Percentiles rank a stretch among this genome's conserved stretches.
phyloP scores from a whole-genome alignment of 805 yeast species.

The Kodamaea neixiangensis region DNA sequence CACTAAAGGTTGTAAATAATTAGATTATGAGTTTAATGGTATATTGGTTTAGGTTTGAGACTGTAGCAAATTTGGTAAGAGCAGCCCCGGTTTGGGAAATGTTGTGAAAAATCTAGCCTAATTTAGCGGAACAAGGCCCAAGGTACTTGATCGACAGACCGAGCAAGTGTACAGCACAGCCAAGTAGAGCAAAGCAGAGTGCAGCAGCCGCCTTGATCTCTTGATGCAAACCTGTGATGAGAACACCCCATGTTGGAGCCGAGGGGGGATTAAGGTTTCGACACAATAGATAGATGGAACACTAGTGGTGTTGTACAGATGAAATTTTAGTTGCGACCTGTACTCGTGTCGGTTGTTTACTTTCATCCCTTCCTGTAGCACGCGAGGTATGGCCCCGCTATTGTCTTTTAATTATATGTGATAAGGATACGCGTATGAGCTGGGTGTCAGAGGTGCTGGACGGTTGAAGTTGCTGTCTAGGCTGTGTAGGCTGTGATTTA shows the following conservation, averaged over 20 bases:
- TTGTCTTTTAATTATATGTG: too few relatives aligned
- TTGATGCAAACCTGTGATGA: not conserved
- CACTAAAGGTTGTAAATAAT: conserved; percentile 52
- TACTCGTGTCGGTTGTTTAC: not conserved
- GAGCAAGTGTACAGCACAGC: too few relatives aligned
- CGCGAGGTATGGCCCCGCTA: too few relatives aligned
- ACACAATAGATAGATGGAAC: not conserved
- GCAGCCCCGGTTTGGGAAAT: not conserved
- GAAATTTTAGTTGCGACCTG: not conserved
- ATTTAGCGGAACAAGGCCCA: not conserved
- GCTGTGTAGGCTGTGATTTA: too few relatives aligned
- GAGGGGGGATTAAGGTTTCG: not conserved
- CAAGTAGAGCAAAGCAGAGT: too few relatives aligned
- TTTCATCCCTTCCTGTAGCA: not conserved
- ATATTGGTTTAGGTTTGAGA: not conserved
- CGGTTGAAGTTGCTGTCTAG: too few relatives aligned
- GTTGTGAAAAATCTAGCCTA: not conserved
- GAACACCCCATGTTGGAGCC: not conserved
- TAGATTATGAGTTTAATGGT: conserved; percentile 3
- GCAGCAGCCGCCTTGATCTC: not conserved
- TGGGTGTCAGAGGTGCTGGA: too few relatives aligned
- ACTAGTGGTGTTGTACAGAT: not conserved
- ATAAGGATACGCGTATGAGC: too few relatives aligned
- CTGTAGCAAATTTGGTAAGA: not conserved
- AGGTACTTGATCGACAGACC: not conserved